These are phyloP conservation scores for Zygoascus ofunaensis DNA, from an alignment of 805 yeast species.

Conservation along the genomic window DNA sequence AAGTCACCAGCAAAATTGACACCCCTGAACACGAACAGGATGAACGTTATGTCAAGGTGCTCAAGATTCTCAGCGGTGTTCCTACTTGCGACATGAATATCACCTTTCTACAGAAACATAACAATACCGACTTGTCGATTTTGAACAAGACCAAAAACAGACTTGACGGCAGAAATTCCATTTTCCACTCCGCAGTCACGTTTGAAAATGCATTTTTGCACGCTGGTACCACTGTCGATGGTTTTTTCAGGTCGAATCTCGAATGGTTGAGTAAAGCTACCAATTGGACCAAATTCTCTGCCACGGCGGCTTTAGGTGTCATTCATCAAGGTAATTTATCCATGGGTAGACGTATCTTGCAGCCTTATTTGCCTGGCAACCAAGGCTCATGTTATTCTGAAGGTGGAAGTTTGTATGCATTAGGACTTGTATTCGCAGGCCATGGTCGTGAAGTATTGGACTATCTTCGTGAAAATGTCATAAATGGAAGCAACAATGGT, in stretches of 20 bases:
- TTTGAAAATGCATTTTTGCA: slow-evolving; percentile 92
- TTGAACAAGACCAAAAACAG: slow-evolving; percentile 71
- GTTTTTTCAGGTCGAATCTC: slow-evolving; percentile 78
- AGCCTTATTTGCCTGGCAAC: slow-evolving; percentile 82
- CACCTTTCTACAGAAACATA: slow-evolving; percentile 78
- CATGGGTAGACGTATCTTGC: slow-evolving; percentile 77
- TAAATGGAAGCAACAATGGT: slow-evolving; percentile 32
- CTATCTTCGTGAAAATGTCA: slow-evolving; percentile 60
- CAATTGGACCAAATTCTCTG: slow-evolving; percentile 96
- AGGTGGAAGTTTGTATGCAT: slow-evolving; percentile 90
- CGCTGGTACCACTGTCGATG: slow-evolving; percentile 92
- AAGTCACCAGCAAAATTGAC: slow-evolving; percentile 35
- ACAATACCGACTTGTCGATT: slow-evolving; percentile 76
- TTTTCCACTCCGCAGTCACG: slow-evolving; percentile 92
- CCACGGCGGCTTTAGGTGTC: slow-evolving; percentile 96
- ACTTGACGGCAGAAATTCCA: slow-evolving; percentile 84
- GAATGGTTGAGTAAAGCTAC: slow-evolving; percentile 98
- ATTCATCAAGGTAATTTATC: slow-evolving; percentile 91
- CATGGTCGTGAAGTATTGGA: slow-evolving; percentile 79
- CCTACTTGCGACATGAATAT: slow-evolving; percentile 90
- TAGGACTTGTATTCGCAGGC: slow-evolving; percentile 92
- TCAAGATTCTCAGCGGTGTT: slow-evolving; percentile 73
- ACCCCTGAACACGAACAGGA: slow-evolving; percentile 15
- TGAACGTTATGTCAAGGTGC: slow-evolving; percentile 34
- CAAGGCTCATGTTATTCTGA: slow-evolving; percentile 77